phyloP scores from a whole-genome alignment of 1,284 basidiomycete species.

The Ustilago esculenta region DNA sequence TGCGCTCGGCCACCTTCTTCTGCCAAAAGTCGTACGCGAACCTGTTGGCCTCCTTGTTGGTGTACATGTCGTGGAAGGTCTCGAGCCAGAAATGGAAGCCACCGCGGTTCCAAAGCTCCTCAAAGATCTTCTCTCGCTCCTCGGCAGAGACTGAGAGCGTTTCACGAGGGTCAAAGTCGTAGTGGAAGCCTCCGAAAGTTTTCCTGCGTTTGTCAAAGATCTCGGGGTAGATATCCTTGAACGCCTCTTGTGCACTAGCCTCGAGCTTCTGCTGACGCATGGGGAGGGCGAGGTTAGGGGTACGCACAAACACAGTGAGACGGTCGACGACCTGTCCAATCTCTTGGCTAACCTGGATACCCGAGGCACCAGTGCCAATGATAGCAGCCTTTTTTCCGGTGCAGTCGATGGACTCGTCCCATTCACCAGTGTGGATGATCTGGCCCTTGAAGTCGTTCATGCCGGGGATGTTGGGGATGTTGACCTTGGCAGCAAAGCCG shows the following conservation, averaged over 20 bases:
- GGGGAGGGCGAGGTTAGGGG: slow-evolving; percentile 53
- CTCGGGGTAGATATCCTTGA: slow-evolving; percentile 50
- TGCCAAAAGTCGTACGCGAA: slow-evolving; percentile 56
- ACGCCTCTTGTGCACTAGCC: slow-evolving; percentile 43
- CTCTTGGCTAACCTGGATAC: slow-evolving; percentile 70
- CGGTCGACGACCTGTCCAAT: slow-evolving; percentile 46
- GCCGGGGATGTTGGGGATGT: slow-evolving; percentile 70
- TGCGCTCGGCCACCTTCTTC: slow-evolving; percentile 42
- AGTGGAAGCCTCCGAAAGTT: slow-evolving; percentile 53
- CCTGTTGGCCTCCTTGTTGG: slow-evolving; percentile 43
- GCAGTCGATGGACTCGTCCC: slow-evolving; percentile 73
- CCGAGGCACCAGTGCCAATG: slow-evolving; percentile 74
- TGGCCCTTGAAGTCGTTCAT: slow-evolving; percentile 71
- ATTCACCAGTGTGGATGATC: slow-evolving; percentile 73
- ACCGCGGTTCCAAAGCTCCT: slow-evolving; percentile 41
- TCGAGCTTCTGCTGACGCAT: slow-evolving; percentile 49
- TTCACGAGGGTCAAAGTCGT: slow-evolving; percentile 46
- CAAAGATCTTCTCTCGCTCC: slow-evolving; percentile 41
- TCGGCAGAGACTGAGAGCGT: slow-evolving; percentile 40
- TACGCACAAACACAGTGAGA: slow-evolving; percentile 52
- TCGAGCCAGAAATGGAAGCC: slow-evolving; percentile 57
- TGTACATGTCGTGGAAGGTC: slow-evolving; percentile 50
- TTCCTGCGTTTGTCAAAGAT: slow-evolving; percentile 52
- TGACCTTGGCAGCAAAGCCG: slow-evolving; percentile 50
- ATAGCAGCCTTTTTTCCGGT: slow-evolving; percentile 73